These are phyloP conservation scores for Malassezia arunalokei DNA, from an alignment of 1,284 basidiomycete species.

Conservation along the genomic window DNA sequence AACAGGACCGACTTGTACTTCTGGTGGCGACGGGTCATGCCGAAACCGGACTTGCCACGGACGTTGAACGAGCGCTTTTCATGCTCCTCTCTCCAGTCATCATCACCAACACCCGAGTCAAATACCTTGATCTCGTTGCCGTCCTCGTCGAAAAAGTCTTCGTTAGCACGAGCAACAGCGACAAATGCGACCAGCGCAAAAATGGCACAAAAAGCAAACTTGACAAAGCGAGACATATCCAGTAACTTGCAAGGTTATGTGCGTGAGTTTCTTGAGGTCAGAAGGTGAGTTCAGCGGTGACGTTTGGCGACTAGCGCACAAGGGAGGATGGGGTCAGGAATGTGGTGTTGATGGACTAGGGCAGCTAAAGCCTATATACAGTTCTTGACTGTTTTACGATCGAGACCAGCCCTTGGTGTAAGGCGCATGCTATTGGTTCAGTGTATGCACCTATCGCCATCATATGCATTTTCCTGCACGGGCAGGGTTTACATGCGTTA, in stretches of 20 bases:
- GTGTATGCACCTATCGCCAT: too few relatives aligned
- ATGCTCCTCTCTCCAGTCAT: conserved; percentile 22
- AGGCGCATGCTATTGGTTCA: too few relatives aligned
- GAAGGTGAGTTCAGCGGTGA: not conserved
- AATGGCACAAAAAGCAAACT: conserved; percentile 11
- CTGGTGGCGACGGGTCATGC: conserved; percentile 21
- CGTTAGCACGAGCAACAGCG: conserved; percentile 4
- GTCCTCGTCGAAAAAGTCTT: conserved; percentile 22
- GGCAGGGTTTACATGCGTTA: too few relatives aligned
- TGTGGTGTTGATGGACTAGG: not conserved
- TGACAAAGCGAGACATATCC: conserved; percentile 9
- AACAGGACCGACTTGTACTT: conserved; percentile 9
- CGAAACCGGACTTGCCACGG: conserved; percentile 17
- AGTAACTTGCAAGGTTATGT: too few relatives aligned
- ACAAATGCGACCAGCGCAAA: conserved; percentile 4
- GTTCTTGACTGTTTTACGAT: too few relatives aligned
- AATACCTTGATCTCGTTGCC: conserved; percentile 24
- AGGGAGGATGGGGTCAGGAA: not conserved
- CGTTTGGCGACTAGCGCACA: conserved; percentile 9
- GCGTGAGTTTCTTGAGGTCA: not conserved
- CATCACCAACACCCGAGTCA: conserved; percentile 29
- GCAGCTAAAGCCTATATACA: too few relatives aligned
- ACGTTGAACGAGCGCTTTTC: conserved; percentile 18
- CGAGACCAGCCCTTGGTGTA: too few relatives aligned
- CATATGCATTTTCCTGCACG: too few relatives aligned